Conservation (phyloP, 768 basidiomycete genomes). For the Suillus variegatus region DNA sequence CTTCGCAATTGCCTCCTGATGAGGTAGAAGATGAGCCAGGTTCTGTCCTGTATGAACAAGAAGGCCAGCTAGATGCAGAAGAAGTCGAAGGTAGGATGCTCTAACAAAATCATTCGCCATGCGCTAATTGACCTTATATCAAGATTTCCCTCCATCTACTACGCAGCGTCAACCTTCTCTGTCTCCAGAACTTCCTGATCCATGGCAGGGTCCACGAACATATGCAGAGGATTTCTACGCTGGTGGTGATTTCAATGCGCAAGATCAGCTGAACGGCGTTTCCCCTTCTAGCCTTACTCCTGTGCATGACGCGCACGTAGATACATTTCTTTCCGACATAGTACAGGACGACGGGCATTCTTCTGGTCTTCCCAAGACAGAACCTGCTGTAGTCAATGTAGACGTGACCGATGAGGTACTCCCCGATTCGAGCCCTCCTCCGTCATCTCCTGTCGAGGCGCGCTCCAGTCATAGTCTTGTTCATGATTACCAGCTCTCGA, state of each 20-base stretch:
- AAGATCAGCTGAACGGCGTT: not conserved
- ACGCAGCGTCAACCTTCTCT: constrained; percentile 7
- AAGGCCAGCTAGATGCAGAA: constrained; percentile 16
- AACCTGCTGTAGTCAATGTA: constrained; percentile 2
- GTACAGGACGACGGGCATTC: not conserved
- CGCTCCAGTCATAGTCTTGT: not conserved
- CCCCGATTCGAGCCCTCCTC: constrained; percentile 12
- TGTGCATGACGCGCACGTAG: constrained; percentile 15
- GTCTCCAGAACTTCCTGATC: constrained; percentile 37
- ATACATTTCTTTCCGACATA: not conserved
- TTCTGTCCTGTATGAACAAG: constrained; percentile 1
- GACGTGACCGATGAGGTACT: constrained; percentile 6
- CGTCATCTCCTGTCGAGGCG: constrained; percentile 9
- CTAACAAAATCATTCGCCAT: not conserved
- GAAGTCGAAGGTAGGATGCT: constrained; percentile 15
- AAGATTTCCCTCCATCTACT: constrained; percentile 3
- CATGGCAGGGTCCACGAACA: constrained; percentile 40
- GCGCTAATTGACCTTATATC: not conserved
- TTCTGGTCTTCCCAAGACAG: too few relatives aligned
- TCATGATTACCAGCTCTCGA: not conserved
- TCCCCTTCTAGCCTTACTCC: constrained; percentile 28
- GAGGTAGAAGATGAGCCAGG: not conserved
- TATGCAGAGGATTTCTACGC: constrained; percentile 47
- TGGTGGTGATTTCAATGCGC: constrained; percentile 39
- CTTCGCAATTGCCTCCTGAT: not conserved